These are phyloP conservation scores for Vitis cinerea DNA, from an alignment of 164 flowering plant genomes.

Conservation along the genomic window DNA sequence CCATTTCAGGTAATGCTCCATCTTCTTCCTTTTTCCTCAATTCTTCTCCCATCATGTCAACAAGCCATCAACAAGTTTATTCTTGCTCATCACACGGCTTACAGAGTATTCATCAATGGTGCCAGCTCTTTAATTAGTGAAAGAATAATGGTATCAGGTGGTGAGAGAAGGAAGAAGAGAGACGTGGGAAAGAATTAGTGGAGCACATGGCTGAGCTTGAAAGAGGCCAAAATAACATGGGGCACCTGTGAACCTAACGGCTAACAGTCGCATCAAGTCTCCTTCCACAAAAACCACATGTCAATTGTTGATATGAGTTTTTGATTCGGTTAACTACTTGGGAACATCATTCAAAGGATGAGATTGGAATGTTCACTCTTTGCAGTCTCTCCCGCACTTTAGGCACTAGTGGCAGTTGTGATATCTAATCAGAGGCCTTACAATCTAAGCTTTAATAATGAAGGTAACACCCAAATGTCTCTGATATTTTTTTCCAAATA, in stretches of 20 bases:
- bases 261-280: neutral
- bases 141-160: neutral
- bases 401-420: too few relatives aligned
- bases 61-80: neutral
- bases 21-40: neutral
- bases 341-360: too few relatives aligned
- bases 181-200: constrained; percentile 1
- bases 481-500: too few relatives aligned
- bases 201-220: constrained; percentile 16
- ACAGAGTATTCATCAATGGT: neutral
- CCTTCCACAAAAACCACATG: neutral
- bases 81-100: neutral
- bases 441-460: too few relatives aligned
- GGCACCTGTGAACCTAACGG: constrained; percentile 16
- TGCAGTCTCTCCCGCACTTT: too few relatives aligned
- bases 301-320: too few relatives aligned
- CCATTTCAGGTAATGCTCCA: constrained; percentile 28
- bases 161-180: constrained; percentile 4
- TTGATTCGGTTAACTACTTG: too few relatives aligned
- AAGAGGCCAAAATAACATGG: constrained; percentile 23
- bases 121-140: neutral
- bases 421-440: too few relatives aligned
- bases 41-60: neutral
- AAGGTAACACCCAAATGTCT: too few relatives aligned
- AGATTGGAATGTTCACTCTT: too few relatives aligned